Evolutionary conservation across 495 filamentous ascomycete species (phyloP).

Genomic region (Neurospora sp.): DNA sequence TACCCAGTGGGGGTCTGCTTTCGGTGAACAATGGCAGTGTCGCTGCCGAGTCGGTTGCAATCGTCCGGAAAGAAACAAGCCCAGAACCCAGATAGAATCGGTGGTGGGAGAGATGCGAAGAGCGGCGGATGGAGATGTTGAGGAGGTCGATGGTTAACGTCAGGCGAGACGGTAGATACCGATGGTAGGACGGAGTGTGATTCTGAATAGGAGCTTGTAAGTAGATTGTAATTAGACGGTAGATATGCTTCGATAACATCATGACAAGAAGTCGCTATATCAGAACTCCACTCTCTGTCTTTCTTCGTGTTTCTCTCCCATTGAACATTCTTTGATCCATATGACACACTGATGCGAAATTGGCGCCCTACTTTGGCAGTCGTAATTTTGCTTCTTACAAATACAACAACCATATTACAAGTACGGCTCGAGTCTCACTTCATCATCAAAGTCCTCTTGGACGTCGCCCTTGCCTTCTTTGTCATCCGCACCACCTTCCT

Average conservation of each 20-base stretch:
- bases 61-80: background rate
- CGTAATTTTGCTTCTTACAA: background rate
- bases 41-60: background rate
- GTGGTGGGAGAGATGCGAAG: background rate
- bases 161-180: background rate
- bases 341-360: background rate
- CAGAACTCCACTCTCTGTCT: background rate
- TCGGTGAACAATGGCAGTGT: background rate
- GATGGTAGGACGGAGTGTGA: background rate
- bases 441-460: constrained; percentile 23
- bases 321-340: background rate
- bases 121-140: background rate
- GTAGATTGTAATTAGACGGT: background rate
- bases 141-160: background rate
- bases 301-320: background rate
- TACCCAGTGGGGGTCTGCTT: background rate
- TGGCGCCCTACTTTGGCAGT: background rate
- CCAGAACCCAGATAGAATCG: background rate
- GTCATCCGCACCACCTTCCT: constrained; percentile 12
- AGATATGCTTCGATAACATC: background rate
- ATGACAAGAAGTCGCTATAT: background rate
- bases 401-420: background rate
- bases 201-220: background rate
- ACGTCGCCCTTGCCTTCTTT: constrained; percentile 23
- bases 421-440: background rate